Conservation (phyloP, 345 rosid species). For the Kernera saxatilis region DNA sequence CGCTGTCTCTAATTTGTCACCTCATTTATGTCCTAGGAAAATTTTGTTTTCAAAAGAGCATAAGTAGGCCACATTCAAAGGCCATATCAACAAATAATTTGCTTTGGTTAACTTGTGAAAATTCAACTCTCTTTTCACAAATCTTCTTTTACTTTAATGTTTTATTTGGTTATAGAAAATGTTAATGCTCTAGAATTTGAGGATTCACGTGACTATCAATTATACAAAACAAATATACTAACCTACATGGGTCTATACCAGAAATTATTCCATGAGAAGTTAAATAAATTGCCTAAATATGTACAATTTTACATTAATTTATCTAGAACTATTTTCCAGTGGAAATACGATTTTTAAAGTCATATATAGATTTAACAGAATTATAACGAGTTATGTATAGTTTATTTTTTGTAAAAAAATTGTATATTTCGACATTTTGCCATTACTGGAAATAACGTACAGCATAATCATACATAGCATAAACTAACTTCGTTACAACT, state of each 20-base stretch:
- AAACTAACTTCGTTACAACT: too few relatives aligned
- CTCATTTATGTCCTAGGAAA: conserved; percentile 5
- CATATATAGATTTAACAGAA: too few relatives aligned
- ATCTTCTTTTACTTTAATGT: background rate
- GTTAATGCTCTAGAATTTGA: background rate
- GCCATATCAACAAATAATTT: conserved; percentile 24
- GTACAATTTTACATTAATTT: background rate
- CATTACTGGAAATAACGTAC: too few relatives aligned
- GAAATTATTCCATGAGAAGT: background rate
- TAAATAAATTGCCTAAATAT: too few relatives aligned
- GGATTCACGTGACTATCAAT: background rate
- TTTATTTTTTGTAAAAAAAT: too few relatives aligned
- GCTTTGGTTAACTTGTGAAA: conserved; percentile 26
- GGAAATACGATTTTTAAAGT: too few relatives aligned
- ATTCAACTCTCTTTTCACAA: conserved; percentile 11
- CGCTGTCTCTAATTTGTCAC: conserved; percentile 8
- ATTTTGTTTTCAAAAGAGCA: background rate
- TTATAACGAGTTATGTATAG: too few relatives aligned
- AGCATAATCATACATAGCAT: too few relatives aligned
- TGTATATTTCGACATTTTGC: too few relatives aligned
- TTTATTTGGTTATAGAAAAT: background rate
- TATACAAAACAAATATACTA: background rate
- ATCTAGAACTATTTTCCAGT: background rate
- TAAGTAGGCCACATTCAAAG: conserved; percentile 11
- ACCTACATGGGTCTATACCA: background rate